Evolutionary conservation across 805 yeast genomes (phyloP).

Genomic region (Teunomyces funiuensis): DNA sequence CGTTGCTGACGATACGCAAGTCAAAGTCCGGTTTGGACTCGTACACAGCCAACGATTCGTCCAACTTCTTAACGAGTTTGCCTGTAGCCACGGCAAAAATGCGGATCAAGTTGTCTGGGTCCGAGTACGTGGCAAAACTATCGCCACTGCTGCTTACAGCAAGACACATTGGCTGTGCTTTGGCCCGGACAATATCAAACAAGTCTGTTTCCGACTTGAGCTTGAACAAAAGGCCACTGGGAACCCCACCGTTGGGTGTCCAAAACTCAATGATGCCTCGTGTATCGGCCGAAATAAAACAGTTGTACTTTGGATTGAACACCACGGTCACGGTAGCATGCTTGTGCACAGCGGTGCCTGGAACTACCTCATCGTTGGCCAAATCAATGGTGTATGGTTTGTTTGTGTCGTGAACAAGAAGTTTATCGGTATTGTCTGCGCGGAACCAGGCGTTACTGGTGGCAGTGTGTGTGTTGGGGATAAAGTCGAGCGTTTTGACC

Average conservation of each 20-base stretch:
- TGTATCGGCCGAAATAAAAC: slow-evolving; percentile 20
- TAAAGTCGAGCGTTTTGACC: slow-evolving; percentile 23
- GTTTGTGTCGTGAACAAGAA: slow-evolving; percentile 13
- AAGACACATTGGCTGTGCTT: slow-evolving; percentile 21
- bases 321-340: slow-evolving; percentile 11
- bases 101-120: slow-evolving; percentile 30
- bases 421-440: slow-evolving; percentile 6
- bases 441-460: slow-evolving; percentile 15
- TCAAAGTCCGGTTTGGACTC: slow-evolving; percentile 1
- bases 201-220: slow-evolving; percentile 40
- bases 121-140: slow-evolving; percentile 27
- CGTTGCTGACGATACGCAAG: neutral
- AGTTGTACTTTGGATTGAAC: slow-evolving; percentile 14
- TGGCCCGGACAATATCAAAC: slow-evolving; percentile 31
- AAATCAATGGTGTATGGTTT: slow-evolving; percentile 12
- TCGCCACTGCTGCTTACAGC: slow-evolving; percentile 17
- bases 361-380: slow-evolving; percentile 12
- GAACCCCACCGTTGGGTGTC: slow-evolving; percentile 7
- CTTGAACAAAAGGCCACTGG: slow-evolving; percentile 22
- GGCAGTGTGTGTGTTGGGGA: slow-evolving; percentile 17
- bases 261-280: slow-evolving; percentile 24
- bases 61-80: slow-evolving; percentile 15
- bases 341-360: slow-evolving; percentile 12
- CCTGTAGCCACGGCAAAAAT: slow-evolving; percentile 36
- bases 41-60: slow-evolving; percentile 8